phyloP scores from a whole-genome alignment of 164 flowering plant species.

The Aristolochia fimbriata region DNA sequence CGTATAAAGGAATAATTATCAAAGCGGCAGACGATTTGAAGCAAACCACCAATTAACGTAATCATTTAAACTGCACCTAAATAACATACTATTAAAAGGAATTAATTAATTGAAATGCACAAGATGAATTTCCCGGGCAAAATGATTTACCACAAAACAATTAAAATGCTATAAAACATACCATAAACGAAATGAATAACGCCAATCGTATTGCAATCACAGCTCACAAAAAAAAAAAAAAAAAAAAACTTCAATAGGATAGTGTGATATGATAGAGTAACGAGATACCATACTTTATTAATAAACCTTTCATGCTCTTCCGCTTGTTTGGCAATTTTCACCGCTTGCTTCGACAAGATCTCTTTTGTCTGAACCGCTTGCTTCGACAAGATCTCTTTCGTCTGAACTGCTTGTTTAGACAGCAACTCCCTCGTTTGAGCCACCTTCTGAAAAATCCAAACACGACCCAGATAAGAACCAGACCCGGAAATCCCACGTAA shows the following conservation, averaged over 20 bases:
- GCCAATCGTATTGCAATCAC: background rate
- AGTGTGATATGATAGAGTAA: constrained; percentile 3
- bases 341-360: constrained; percentile 83
- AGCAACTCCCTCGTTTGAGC: constrained; percentile 61
- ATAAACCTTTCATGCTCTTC: constrained; percentile 91
- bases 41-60: no score
- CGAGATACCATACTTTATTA: constrained; percentile 44
- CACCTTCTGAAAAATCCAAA: constrained; percentile 44
- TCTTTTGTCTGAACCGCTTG: constrained; percentile 71
- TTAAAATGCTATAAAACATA: no score
- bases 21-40: no score
- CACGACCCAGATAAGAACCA: background rate
- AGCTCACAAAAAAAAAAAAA: background rate
- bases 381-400: constrained; percentile 66
- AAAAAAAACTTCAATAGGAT: background rate
- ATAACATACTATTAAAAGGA: constrained; percentile 1
- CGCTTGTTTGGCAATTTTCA: constrained; percentile 81
- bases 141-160: background rate
- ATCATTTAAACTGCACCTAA: no score
- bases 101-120: background rate
- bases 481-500: background rate
- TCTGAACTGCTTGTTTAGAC: constrained; percentile 61
- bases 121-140: no score
- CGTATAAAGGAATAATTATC: no score
- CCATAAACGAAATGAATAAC: background rate